phyloP scores from a whole-genome alignment of 768 basidiomycete genomes.

The Myochromella boudieri region DNA sequence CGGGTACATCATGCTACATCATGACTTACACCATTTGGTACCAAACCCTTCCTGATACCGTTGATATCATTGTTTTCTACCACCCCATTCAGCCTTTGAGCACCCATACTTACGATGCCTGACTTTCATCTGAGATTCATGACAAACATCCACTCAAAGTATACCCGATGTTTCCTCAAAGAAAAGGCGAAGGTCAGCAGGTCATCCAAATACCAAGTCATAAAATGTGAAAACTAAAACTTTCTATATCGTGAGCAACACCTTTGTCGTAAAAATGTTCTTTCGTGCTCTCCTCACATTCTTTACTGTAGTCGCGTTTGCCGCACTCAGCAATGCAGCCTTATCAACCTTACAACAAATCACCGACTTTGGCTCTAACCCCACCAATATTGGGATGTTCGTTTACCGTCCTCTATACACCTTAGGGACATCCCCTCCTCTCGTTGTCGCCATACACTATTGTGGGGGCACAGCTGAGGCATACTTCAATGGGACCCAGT shows the following conservation, averaged over 20 bases:
- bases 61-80: too few relatives aligned
- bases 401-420: slow-evolving; percentile 41
- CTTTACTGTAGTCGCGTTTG: slow-evolving; percentile 17
- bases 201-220: neutral
- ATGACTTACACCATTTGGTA: too few relatives aligned
- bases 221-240: neutral
- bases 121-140: too few relatives aligned
- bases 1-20: too few relatives aligned
- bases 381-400: slow-evolving; percentile 50
- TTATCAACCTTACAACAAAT: slow-evolving; percentile 36
- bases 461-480: slow-evolving; percentile 52
- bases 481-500: slow-evolving; percentile 48
- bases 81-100: too few relatives aligned
- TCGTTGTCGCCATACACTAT: slow-evolving; percentile 54
- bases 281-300: slow-evolving; percentile 9
- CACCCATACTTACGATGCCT: too few relatives aligned
- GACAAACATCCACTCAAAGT: too few relatives aligned
- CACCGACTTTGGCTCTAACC: slow-evolving; percentile 50
- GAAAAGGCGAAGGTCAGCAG: neutral
- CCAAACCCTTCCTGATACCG: too few relatives aligned
- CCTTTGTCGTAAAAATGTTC: slow-evolving; percentile 5
- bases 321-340: slow-evolving; percentile 24
- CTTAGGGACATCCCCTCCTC: slow-evolving; percentile 36
- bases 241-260: neutral
- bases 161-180: slow-evolving; percentile 15